Evolutionary conservation across 352 stramenopile species (phyloP).

Genomic region (Phytophthora pini): DNA sequence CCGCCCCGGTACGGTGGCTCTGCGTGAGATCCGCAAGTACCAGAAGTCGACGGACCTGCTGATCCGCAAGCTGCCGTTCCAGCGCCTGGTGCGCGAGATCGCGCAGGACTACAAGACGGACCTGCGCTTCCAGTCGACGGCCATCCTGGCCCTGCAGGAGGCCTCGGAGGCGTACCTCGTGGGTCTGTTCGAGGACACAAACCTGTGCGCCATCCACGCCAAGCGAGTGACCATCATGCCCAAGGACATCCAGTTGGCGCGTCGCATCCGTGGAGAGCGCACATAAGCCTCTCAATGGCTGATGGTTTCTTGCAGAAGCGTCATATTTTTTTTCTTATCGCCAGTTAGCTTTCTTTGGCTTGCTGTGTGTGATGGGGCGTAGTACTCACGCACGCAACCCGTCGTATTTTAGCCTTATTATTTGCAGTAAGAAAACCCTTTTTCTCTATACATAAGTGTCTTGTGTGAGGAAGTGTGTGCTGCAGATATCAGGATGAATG

Average conservation of each 20-base stretch:
- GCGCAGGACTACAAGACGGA: slow-evolving; percentile 97
- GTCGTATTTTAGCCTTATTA: slow-evolving; percentile 55
- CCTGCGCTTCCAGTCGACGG: slow-evolving; percentile 95
- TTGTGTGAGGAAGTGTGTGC: too few species aligned
- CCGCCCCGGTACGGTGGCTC: slow-evolving; percentile 76
- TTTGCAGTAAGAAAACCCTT: slow-evolving; percentile 48
- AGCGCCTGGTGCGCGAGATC: slow-evolving; percentile 96
- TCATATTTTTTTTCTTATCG: slow-evolving; percentile 38
- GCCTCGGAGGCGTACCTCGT: slow-evolving; percentile 95
- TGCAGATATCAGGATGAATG: background rate
- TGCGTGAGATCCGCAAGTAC: slow-evolving; percentile 97
- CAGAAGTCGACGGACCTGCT: slow-evolving; percentile 97
- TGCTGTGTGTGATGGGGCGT: slow-evolving; percentile 48
- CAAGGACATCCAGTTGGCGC: slow-evolving; percentile 96
- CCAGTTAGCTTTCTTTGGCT: slow-evolving; percentile 39
- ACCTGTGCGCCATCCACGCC: slow-evolving; percentile 96
- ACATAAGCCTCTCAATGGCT: slow-evolving; percentile 47
- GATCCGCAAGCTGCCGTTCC: slow-evolving; percentile 97
- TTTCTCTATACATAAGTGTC: background rate
- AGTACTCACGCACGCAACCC: slow-evolving; percentile 41
- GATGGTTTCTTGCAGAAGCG: slow-evolving; percentile 7
- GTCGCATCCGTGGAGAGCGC: slow-evolving; percentile 91
- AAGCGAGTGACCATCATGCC: slow-evolving; percentile 98
- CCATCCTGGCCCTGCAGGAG: slow-evolving; percentile 93
- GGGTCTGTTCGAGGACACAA: slow-evolving; percentile 96